Base-by-base conservation (phyloP, 2,329 filamentous ascomycete genomes). In the Fusarium falciforme region DNA sequence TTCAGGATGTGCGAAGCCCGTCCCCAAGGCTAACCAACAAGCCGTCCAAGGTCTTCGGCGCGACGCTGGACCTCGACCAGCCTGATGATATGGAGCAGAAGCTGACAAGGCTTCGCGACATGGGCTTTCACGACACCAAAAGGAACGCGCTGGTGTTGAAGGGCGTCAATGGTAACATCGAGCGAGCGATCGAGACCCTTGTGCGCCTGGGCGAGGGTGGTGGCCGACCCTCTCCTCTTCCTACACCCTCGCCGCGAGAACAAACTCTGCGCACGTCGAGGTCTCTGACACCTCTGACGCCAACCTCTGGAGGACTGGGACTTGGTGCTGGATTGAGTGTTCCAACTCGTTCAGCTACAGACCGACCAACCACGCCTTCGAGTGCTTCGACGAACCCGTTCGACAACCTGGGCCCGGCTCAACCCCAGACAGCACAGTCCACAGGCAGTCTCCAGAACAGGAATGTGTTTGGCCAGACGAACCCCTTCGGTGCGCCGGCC, bases 51-150 rank as follows among this genome's bases (percentile, higher is more conserved):
- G 83, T 89, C 10, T 94, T 96, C 80, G 93, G 93, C 5, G 90
- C 91, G 12, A 91, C 89, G 55, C 86, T 96, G 29, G 89, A 87
- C 42, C 83, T 85, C 54, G 86, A 87, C 61, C 83, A 79, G 25
- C 75, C 80, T 55, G 87, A 93, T 74, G 91, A 91, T 67, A 88
- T 92, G 64, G 94, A 97, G 49, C 87, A 89, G 59, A 98, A 98
- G 81, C 83, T 98, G 80, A 86, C 87, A 4, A 91, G 90, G 61
- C 84, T 99, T 66, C 90, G 91, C 64, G 95, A 98, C 66, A 97
- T 98, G 95, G 96, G 96, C 0, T 99, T 99, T 78, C 86, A 85
- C 5, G 95, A 99, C 80, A 91, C 93, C 47, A 93, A 93, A 76
- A 90, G 93, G 68, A 98, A 98, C 79, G 87, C 90, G 6, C 91